These are phyloP conservation scores for Terfezia boudieri DNA, from an alignment of 495 filamentous ascomycete species.

Conservation along the genomic window DNA sequence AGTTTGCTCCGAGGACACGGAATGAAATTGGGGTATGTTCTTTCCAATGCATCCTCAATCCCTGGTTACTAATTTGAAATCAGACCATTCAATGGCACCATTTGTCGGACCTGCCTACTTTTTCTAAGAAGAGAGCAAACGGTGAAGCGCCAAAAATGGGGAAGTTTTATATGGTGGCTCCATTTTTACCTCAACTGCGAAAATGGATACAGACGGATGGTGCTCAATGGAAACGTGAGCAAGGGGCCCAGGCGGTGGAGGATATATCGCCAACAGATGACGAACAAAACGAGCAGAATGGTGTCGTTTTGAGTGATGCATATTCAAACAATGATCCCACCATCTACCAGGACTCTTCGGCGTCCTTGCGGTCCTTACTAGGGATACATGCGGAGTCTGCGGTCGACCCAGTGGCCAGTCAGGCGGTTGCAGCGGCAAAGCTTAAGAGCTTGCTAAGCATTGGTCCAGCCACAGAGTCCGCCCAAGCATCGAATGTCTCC, in stretches of 20 bases:
- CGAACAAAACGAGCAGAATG: slow-evolving; percentile 9
- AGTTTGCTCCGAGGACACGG: slow-evolving; percentile 70
- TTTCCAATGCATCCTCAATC: neutral
- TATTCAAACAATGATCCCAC: slow-evolving; percentile 6
- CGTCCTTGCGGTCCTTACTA: neutral
- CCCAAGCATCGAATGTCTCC: neutral
- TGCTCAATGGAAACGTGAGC: slow-evolving; percentile 35
- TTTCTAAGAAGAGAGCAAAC: slow-evolving; percentile 36
- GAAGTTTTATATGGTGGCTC: slow-evolving; percentile 97
- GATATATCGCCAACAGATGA: slow-evolving; percentile 1
- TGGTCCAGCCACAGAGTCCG: neutral
- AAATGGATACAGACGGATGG: slow-evolving; percentile 74
- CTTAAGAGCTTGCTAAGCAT: slow-evolving; percentile 10
- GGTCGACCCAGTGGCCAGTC: slow-evolving; percentile 8
- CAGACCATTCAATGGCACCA: slow-evolving; percentile 74
- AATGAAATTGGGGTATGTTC: slow-evolving; percentile 64
- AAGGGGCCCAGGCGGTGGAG: slow-evolving; percentile 2
- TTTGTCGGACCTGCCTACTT: slow-evolving; percentile 56
- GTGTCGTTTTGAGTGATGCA: slow-evolving; percentile 4
- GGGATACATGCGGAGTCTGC: slow-evolving; percentile 4
- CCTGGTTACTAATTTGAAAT: slow-evolving; percentile 2
- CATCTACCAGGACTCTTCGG: neutral
- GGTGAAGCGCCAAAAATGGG: slow-evolving; percentile 25
- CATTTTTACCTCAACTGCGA: slow-evolving; percentile 65
- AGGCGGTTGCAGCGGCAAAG: slow-evolving; percentile 8